These are phyloP conservation scores for Quercus suber DNA, from an alignment of 306 rosid species.

Conservation along the genomic window DNA sequence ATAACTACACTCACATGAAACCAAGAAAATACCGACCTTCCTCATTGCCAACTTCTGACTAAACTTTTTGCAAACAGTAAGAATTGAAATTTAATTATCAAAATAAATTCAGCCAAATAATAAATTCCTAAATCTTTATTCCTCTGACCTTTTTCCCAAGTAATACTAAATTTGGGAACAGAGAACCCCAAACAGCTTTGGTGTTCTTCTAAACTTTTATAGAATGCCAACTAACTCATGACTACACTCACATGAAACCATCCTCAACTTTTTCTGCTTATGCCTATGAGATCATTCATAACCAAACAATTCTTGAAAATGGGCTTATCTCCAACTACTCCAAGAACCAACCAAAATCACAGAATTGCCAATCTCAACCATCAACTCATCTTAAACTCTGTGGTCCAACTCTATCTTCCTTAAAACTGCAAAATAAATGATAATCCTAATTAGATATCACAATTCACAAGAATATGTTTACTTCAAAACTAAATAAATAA, in stretches of 20 bases:
- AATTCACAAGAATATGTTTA: not conserved
- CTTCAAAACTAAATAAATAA: not conserved
- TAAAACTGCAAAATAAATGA: constrained; percentile 32
- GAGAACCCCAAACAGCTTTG: not conserved
- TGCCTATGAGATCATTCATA: not conserved
- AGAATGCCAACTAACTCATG: constrained; percentile 35
- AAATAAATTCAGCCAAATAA: not conserved
- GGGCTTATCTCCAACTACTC: constrained; percentile 30
- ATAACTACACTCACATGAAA: constrained; percentile 41
- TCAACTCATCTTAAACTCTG: constrained; percentile 15
- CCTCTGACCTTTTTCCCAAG: not conserved
- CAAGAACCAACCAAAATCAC: constrained; percentile 17
- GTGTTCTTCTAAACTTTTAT: constrained; percentile 12
- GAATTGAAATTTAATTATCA: constrained; percentile 8
- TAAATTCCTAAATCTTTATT: constrained; percentile 33
- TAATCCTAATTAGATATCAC: constrained; percentile 7
- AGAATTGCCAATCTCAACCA: constrained; percentile 29
- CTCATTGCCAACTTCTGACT: not conserved
- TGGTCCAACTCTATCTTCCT: constrained; percentile 32
- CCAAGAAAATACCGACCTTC: constrained; percentile 1
- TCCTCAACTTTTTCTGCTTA: constrained; percentile 4
- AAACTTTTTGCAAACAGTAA: constrained; percentile 9
- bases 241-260: constrained; percentile 39
- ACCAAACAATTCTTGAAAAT: constrained; percentile 6
- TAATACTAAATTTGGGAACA: not conserved